A percentile compares a stretch with the other conserved stretches of the same genome.
phyloP scores from a whole-genome alignment of 2,329 filamentous ascomycete genomes.

The Fusarium brevicatenulatum region DNA sequence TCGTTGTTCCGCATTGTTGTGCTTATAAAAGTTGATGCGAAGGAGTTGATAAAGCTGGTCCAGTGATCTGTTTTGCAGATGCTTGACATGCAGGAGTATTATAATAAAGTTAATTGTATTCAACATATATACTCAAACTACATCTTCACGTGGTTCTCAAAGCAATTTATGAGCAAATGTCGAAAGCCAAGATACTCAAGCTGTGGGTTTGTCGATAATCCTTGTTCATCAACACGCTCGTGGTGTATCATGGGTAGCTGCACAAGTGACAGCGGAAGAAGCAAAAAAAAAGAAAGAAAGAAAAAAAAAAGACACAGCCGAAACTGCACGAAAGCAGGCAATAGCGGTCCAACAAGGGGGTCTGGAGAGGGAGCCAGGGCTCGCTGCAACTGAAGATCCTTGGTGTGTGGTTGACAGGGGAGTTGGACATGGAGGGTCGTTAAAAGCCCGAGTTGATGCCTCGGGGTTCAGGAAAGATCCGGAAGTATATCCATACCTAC shows the following conservation, averaged over 20 bases:
- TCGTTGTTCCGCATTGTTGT: conserved; percentile 5
- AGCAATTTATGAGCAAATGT: not conserved
- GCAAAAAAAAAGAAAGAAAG: not conserved
- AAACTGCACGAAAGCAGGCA: conserved; percentile 17
- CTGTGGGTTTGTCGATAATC: not conserved
- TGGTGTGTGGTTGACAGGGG: conserved; percentile 17
- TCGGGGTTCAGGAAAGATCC: not conserved
- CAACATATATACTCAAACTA: conserved; percentile 18
- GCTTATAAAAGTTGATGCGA: conserved; percentile 17
- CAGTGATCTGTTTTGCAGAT: not conserved
- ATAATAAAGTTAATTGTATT: conserved; percentile 28
- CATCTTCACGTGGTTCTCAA: not conserved
- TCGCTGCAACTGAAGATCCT: conserved; percentile 9
- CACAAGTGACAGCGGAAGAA: conserved; percentile 40
- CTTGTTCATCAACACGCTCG: not conserved
- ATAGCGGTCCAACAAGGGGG: conserved; percentile 8
- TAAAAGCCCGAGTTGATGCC: not conserved
- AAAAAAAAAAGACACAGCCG: conserved; percentile 22
- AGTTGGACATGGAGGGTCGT: not conserved
- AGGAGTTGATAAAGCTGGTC: not conserved
- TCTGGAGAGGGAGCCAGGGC: not conserved
- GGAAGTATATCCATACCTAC: not conserved
- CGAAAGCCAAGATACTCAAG: not conserved
- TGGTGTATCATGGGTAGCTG: conserved; percentile 10
- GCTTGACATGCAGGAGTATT: not conserved